Base-by-base conservation (phyloP, 2,329 filamentous ascomycete genomes). In the Scedosporium dehoogii region DNA sequence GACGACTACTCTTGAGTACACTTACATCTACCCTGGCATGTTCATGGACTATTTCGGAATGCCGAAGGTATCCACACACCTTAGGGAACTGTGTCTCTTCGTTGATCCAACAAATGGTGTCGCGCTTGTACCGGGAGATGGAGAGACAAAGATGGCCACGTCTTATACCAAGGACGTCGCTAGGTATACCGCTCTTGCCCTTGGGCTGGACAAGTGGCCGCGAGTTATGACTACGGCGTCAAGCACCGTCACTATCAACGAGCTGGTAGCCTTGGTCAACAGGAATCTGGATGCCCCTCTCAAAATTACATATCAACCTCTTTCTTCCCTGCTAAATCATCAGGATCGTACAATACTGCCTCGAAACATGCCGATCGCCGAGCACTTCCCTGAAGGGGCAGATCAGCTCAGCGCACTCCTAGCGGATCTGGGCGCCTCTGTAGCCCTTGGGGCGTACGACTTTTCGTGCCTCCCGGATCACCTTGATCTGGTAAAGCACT, bases 1-100 rank as follows among this genome's bases (percentile, higher is more conserved):
- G 64, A 73, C 70, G 5, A 65, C 62, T 1, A 33, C 29, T 33
- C 71, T 74, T 14, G 71, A 73, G 63, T 73, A 70, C 56, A 61
- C 70, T 2, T 73, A 72, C 66, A 66, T 74, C 53, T 73, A 73
- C 62, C 67, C 70, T 2, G 72, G 72, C 41, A 73, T 74, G 72
- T 73, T 73, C 62, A 73, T 73, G 71, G 72, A 74, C 64, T 73
- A 74, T 61, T 73, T 72, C 57, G 72, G 68, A 46, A 62, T 72
- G 64, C 72, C 72, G 0, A 63, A 65, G 4, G 65, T 72, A 3
- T 1, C 53, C 14, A 71, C 63, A 18, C 59, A 55, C 33, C 67
- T 73, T 2, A 68, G 71, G 7, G 68, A 67, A 18, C 65, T 73
- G 5, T 70, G 64, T 63, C 67, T 72, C 61, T 70, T 72, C 58